Evolutionary conservation across 2,329 filamentous ascomycete species (phyloP).

Genomic region (Colletotrichum salicis): DNA sequence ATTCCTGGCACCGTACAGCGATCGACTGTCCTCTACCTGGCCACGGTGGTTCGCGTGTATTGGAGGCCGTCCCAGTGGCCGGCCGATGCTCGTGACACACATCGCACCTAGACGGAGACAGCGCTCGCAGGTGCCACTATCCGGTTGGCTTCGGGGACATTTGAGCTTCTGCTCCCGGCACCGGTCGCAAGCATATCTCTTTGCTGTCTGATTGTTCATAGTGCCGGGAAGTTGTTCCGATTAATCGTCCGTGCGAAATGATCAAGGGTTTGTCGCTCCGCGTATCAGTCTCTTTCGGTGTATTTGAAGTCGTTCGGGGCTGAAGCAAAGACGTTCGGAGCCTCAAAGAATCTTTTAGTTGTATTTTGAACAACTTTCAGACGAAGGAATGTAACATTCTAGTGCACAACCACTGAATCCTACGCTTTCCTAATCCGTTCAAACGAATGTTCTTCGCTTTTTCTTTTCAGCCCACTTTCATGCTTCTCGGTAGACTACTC

Average conservation of each 20-base stretch:
- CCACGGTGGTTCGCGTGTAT: constrained; percentile 2
- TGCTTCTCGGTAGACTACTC: background rate
- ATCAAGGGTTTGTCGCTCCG: background rate
- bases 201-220: constrained; percentile 1
- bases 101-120: background rate
- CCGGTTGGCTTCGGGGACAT: constrained; percentile 4
- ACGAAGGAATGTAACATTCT: background rate
- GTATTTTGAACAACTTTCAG: background rate
- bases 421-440: background rate
- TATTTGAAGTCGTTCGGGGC: background rate
- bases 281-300: background rate
- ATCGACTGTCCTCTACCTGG: background rate
- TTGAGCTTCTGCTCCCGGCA: constrained; percentile 5
- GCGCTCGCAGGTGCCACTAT: background rate
- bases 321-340: background rate
- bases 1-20: background rate
- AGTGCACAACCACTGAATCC: background rate
- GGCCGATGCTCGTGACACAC: constrained; percentile 3
- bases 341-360: background rate
- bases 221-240: background rate
- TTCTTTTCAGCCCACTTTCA: background rate
- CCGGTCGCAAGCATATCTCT: constrained; percentile 5
- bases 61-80: background rate
- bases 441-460: background rate
- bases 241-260: background rate